phyloP scores from a whole-genome alignment of 192 early-diverging fungal species.

The Phycomyces nitens region DNA sequence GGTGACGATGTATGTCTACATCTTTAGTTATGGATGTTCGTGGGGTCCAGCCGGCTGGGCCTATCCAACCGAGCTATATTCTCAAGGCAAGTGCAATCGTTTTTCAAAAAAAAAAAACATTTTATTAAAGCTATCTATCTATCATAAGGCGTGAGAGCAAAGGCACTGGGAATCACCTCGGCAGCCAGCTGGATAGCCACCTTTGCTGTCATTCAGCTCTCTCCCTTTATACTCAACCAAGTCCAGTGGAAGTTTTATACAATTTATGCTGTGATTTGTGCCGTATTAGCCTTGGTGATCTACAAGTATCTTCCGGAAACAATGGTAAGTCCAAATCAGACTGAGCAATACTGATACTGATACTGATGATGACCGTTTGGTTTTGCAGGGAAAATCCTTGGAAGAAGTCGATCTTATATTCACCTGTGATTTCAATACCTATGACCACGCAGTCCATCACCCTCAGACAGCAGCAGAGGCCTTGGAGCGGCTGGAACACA shows the following conservation, averaged over 20 bases:
- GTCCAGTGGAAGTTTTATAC: constrained; percentile 63
- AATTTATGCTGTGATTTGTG: constrained; percentile 66
- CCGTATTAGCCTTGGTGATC: constrained; percentile 52
- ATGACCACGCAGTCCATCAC: constrained; percentile 28
- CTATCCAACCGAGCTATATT: constrained; percentile 74
- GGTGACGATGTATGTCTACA: constrained; percentile 65
- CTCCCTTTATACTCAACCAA: constrained; percentile 62
- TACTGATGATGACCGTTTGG: no score
- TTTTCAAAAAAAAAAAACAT: no score
- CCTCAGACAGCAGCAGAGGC: constrained; percentile 32
- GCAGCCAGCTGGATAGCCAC: constrained; percentile 88
- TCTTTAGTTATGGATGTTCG: constrained; percentile 65
- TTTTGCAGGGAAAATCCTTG: constrained; percentile 37
- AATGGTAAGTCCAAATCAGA: no score
- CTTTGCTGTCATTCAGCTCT: constrained; percentile 65
- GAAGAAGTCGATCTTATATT: constrained; percentile 38
- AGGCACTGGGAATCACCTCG: constrained; percentile 77
- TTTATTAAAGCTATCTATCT: no score
- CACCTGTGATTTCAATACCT: constrained; percentile 25
- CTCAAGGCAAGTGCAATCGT: constrained; percentile 45
- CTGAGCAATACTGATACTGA: no score
- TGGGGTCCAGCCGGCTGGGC: constrained; percentile 86
- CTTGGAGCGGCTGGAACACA: constrained; percentile 19
- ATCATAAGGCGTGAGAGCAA: constrained; percentile 70
- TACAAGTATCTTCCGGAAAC: constrained; percentile 78